A percentile compares a stretch with the other conserved stretches of the same genome.
Evolutionary conservation across 2,329 filamentous ascomycete species (phyloP).

Genomic region (Pseudogymnoascus sp.): DNA sequence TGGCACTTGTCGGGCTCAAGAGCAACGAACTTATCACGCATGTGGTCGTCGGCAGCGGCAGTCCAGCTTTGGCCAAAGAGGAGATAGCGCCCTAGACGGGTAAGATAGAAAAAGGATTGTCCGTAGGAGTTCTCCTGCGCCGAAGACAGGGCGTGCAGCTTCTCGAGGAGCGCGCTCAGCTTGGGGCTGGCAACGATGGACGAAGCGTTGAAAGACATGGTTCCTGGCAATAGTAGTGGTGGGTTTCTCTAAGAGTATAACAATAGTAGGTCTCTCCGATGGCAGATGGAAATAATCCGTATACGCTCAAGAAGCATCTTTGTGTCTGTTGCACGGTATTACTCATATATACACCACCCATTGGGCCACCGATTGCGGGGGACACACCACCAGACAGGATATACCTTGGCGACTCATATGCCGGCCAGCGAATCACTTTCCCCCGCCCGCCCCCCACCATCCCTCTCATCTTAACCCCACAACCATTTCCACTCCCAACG

Average conservation of each 20-base stretch:
- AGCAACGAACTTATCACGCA: constrained; percentile 52
- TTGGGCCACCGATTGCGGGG: background rate
- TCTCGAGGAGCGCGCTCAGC: constrained; percentile 23
- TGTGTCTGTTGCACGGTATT: background rate
- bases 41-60: constrained; percentile 31
- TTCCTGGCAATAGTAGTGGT: constrained; percentile 11
- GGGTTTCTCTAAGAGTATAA: background rate
- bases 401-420: background rate
- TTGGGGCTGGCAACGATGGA: background rate
- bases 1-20: constrained; percentile 52
- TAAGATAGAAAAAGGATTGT: constrained; percentile 7
- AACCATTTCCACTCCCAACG: background rate
- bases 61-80: constrained; percentile 18
- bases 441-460: background rate
- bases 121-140: constrained; percentile 26
- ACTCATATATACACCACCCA: background rate
- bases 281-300: background rate
- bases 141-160: constrained; percentile 29
- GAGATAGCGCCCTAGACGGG: constrained; percentile 20
- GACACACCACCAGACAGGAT: background rate
- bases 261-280: background rate
- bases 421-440: background rate
- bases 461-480: background rate
- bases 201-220: constrained; percentile 28
- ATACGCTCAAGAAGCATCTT: background rate